phyloP scores from a whole-genome alignment of 2,329 filamentous ascomycete species.

The Zymoseptoria crescenta region DNA sequence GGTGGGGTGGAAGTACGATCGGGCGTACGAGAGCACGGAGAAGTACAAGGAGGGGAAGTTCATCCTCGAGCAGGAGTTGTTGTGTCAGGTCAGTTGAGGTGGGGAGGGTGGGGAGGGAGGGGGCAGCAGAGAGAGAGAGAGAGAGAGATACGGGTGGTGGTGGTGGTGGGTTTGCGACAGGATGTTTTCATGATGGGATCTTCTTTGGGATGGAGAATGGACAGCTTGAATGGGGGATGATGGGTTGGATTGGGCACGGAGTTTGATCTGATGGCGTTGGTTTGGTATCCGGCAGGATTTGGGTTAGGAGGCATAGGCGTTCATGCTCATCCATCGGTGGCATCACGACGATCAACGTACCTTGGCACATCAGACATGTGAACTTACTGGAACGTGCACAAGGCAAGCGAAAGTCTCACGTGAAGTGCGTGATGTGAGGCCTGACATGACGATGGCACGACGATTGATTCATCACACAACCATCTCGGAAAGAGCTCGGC shows the following conservation, averaged over 20 bases:
- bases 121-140: neutral
- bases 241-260: neutral
- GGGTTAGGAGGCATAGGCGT: neutral
- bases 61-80: constrained; percentile 84
- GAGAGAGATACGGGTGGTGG: too few species aligned
- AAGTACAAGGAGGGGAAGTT: constrained; percentile 99
- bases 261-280: neutral
- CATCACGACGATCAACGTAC: neutral
- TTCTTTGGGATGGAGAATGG: neutral
- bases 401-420: neutral
- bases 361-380: too few species aligned
- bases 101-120: neutral
- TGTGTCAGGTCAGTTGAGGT: constrained; percentile 61
- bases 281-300: neutral
- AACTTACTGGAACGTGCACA: neutral
- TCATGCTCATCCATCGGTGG: neutral
- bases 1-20: constrained; percentile 98
- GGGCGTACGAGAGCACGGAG: constrained; percentile 82
- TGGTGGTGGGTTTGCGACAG: neutral
- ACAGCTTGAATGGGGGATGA: neutral
- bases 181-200: neutral
- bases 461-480: neutral
- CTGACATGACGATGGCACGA: neutral
- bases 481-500: neutral
- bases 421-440: neutral